Evolutionary conservation across 2,329 filamentous ascomycete species (phyloP).

Genomic region (Aureobasidium sp.): DNA sequence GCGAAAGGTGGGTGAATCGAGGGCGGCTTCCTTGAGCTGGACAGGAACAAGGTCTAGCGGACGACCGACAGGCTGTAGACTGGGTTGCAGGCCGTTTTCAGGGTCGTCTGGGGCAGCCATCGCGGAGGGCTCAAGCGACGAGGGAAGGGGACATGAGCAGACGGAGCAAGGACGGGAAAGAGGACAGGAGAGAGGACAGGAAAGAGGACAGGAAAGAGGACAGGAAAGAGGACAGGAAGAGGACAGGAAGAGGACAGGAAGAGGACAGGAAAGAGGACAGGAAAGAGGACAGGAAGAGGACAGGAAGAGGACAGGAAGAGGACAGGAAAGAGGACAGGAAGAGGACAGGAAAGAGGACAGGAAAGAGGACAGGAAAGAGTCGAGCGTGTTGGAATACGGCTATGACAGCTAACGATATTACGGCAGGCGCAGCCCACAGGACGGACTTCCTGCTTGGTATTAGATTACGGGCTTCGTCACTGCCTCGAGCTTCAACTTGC

Average conservation of each 20-base stretch:
- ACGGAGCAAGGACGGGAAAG: background rate
- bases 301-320: too few relatives aligned
- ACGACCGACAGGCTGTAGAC: conserved; percentile 34
- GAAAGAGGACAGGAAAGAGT: background rate
- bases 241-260: background rate
- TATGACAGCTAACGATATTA: too few relatives aligned
- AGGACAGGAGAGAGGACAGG: background rate
- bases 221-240: background rate
- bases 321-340: background rate
- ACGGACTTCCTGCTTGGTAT: too few relatives aligned
- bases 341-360: background rate
- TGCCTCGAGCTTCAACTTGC: background rate
- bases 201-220: background rate
- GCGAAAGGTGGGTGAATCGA: conserved; percentile 94
- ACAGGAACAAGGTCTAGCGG: conserved; percentile 56
- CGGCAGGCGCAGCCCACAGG: too few relatives aligned
- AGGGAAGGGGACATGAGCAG: background rate
- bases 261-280: background rate
- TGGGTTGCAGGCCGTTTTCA: conserved; percentile 20
- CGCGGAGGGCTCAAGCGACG: background rate
- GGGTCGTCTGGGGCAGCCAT: conserved; percentile 5
- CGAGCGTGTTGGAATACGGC: conserved; percentile 6
- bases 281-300: background rate
- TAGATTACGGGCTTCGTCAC: too few relatives aligned
- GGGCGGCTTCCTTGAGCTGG: conserved; percentile 83